Conservation (phyloP, 2,329 filamentous ascomycete species). For the Pleurostoma richardsiae region DNA sequence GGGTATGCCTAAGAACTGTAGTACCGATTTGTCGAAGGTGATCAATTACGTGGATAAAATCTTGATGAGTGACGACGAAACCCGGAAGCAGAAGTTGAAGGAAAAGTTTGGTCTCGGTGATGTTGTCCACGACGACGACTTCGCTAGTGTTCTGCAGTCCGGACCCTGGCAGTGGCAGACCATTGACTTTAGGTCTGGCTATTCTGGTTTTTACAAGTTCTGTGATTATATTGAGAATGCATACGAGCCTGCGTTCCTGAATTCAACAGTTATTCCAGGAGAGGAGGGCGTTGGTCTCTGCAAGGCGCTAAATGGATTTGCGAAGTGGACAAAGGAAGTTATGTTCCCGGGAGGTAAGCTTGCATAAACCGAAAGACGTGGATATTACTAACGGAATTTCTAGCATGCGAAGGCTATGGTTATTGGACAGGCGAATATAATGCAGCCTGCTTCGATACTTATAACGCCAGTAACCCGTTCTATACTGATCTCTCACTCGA, state of each 20-base stretch:
- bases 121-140: conserved; percentile 46
- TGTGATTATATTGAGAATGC: conserved; percentile 30
- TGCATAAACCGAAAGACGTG: no score
- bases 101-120: conserved; percentile 43
- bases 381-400: not conserved
- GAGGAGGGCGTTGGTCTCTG: conserved; percentile 45
- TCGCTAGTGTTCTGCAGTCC: conserved; percentile 28
- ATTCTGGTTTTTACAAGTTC: conserved; percentile 28
- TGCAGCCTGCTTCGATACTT: conserved; percentile 46
- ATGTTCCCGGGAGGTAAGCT: conserved; percentile 42
- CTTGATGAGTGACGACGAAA: conserved; percentile 28
- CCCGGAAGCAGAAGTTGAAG: conserved; percentile 36
- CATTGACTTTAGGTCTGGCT: conserved; percentile 24
- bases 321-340: conserved; percentile 42
- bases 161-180: conserved; percentile 27
- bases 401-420: conserved; percentile 39
- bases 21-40: conserved; percentile 43
- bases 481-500: conserved; percentile 42
- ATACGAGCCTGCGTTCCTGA: conserved; percentile 4
- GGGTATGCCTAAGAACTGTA: conserved; percentile 56
- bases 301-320: conserved; percentile 49
- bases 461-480: conserved; percentile 41
- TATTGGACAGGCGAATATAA: conserved; percentile 36
- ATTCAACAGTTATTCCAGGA: conserved; percentile 20
- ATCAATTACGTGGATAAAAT: conserved; percentile 49